Percentiles rank a stretch among this genome's conserved stretches.
Conservation (phyloP, 2,329 filamentous ascomycete species). For the Colletotrichum liaoningense region DNA sequence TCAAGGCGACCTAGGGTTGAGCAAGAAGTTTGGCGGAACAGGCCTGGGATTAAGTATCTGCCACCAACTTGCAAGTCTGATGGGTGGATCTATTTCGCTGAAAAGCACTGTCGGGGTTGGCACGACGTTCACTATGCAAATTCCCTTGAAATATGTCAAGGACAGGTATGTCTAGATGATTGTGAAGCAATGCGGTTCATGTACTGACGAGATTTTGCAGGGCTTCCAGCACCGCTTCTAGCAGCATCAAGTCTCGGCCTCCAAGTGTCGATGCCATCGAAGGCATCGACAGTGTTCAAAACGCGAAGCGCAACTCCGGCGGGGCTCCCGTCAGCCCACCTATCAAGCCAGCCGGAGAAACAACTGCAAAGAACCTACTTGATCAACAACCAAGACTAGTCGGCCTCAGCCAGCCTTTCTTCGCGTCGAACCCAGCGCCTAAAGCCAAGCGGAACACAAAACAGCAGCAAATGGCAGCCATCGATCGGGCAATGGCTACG, state of each 20-base stretch:
- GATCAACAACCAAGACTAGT: slow-evolving; percentile 83
- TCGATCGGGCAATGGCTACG: slow-evolving; percentile 72
- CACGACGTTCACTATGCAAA: slow-evolving; percentile 84
- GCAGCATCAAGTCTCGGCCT: slow-evolving; percentile 62
- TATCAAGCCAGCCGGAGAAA: slow-evolving; percentile 40
- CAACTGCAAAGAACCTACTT: slow-evolving; percentile 58
- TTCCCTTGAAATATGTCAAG: slow-evolving; percentile 82
- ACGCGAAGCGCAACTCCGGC: slow-evolving; percentile 26
- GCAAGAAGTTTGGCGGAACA: slow-evolving; percentile 90
- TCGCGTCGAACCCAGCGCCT: slow-evolving; percentile 59
- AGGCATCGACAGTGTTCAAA: slow-evolving; percentile 42
- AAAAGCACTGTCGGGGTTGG: slow-evolving; percentile 79
- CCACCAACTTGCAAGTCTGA: slow-evolving; percentile 83
- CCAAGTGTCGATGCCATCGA: slow-evolving; percentile 56
- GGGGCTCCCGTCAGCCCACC: slow-evolving; percentile 23
- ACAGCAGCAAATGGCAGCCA: slow-evolving; percentile 73
- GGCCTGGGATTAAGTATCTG: slow-evolving; percentile 91
- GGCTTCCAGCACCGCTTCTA: slow-evolving; percentile 65
- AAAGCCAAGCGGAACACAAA: slow-evolving; percentile 54
- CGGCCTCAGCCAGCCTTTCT: slow-evolving; percentile 86
- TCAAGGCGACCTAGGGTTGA: slow-evolving; percentile 89
- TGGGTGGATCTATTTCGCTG: slow-evolving; percentile 82
- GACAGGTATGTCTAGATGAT: slow-evolving; percentile 66
- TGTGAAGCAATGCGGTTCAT: no score
- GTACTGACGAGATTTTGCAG: slow-evolving; percentile 44